These are phyloP conservation scores for Naganishia sp. DNA, from an alignment of 1,284 basidiomycete genomes.

Conservation along the genomic window DNA sequence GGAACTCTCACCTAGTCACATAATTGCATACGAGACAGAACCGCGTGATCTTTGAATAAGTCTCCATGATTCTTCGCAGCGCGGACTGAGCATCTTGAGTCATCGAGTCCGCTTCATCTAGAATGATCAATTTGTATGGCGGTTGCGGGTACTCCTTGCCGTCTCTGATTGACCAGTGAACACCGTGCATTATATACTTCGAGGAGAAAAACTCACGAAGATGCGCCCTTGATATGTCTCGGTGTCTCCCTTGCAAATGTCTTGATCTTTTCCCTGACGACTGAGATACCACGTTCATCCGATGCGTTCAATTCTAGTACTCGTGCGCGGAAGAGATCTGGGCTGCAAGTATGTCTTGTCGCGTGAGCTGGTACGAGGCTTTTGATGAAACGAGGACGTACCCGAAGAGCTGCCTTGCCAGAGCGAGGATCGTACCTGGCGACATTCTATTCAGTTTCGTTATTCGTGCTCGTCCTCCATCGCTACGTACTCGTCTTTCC, in stretches of 20 bases:
- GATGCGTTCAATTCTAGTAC: slow-evolving; percentile 99
- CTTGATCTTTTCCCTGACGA: slow-evolving; percentile 98
- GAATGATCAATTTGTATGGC: slow-evolving; percentile 97
- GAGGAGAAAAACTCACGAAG: slow-evolving; percentile 50
- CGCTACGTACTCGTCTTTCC: slow-evolving; percentile 81
- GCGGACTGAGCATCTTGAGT: slow-evolving; percentile 98
- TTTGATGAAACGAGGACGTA: slow-evolving; percentile 50
- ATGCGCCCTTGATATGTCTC: slow-evolving; percentile 69
- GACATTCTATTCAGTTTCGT: background rate
- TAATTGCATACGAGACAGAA: slow-evolving; percentile 99
- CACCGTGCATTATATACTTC: background rate
- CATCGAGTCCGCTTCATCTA: slow-evolving; percentile 99
- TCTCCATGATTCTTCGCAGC: slow-evolving; percentile 96
- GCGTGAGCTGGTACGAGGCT: background rate
- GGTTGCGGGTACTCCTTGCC: slow-evolving; percentile 90
- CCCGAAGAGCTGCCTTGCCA: slow-evolving; percentile 94
- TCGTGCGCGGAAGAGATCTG: slow-evolving; percentile 88
- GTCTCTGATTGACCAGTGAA: slow-evolving; percentile 55
- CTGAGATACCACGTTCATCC: slow-evolving; percentile 94
- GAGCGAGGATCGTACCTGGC: slow-evolving; percentile 80
- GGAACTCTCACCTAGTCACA: slow-evolving; percentile 75
- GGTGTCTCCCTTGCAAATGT: slow-evolving; percentile 95
- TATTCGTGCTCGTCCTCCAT: background rate
- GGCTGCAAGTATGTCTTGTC: slow-evolving; percentile 58
- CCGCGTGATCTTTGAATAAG: slow-evolving; percentile 90